phyloP scores from a whole-genome alignment of 352 stramenopile species.

The Globisporangium spiculum region DNA sequence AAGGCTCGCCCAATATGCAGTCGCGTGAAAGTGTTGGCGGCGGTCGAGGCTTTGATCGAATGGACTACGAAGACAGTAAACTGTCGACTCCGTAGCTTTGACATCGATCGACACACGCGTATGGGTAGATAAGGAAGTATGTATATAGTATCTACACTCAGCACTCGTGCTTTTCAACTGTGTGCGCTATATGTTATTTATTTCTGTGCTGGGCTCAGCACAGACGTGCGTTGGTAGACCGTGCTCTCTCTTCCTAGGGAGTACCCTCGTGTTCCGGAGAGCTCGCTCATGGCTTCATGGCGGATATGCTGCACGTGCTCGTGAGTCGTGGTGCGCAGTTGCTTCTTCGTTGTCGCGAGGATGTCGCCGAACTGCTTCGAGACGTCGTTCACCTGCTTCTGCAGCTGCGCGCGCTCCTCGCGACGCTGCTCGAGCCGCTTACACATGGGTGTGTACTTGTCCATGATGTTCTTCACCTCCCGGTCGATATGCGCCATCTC shows the following conservation, averaged over 20 bases:
- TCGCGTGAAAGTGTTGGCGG: not conserved
- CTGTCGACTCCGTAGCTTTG: conserved; percentile 34
- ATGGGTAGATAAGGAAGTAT: conserved; percentile 2
- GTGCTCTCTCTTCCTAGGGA: conserved; percentile 56
- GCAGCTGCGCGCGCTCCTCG: conserved; percentile 40
- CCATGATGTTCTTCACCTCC: conserved; percentile 63
- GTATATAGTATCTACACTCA: conserved; percentile 16
- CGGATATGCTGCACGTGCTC: conserved; percentile 66
- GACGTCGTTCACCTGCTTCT: conserved; percentile 46
- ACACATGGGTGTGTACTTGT: conserved; percentile 57
- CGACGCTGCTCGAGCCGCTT: conserved; percentile 54
- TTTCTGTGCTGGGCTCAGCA: conserved; percentile 9
- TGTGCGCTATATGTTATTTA: conserved; percentile 8
- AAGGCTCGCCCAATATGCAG: conserved; percentile 20
- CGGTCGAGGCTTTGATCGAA: conserved; percentile 19
- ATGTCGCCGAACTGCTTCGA: conserved; percentile 65
- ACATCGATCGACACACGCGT: no score
- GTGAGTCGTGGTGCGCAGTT: conserved; percentile 43
- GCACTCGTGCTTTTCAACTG: not conserved
- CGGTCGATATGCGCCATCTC: conserved; percentile 65
- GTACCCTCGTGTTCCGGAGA: conserved; percentile 50
- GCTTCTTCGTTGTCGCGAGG: conserved; percentile 55
- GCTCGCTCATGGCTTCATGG: conserved; percentile 47
- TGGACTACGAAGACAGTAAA: conserved; percentile 56
- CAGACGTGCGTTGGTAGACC: conserved; percentile 47